phyloP scores from a whole-genome alignment of 768 basidiomycete species.

The Thelephora ganbajun region DNA sequence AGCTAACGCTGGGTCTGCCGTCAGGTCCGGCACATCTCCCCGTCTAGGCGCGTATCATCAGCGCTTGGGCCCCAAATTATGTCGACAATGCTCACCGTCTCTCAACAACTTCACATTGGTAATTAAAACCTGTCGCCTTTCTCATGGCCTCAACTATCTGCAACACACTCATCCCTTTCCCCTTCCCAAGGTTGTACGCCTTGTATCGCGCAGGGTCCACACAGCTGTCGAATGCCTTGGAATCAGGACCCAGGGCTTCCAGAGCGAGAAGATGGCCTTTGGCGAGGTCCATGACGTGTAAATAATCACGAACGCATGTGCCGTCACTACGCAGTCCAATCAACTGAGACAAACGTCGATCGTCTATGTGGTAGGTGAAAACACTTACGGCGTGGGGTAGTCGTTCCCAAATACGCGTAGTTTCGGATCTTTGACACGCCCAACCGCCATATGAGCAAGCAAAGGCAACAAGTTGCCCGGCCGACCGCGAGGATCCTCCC shows the following conservation, averaged over 20 bases:
- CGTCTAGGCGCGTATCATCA: constrained; percentile 30
- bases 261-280: constrained; percentile 85
- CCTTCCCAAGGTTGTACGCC: constrained; percentile 95
- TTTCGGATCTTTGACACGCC: constrained; percentile 54
- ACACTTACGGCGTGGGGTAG: constrained; percentile 77
- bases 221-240: constrained; percentile 45
- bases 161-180: constrained; percentile 82
- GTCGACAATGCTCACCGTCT: constrained; percentile 48
- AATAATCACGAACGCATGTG: constrained; percentile 94
- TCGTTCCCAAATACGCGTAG: constrained; percentile 86
- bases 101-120: constrained; percentile 79
- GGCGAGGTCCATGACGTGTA: constrained; percentile 92
- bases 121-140: constrained; percentile 79
- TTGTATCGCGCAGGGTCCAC: constrained; percentile 54
- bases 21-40: constrained; percentile 94
- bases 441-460: constrained; percentile 88
- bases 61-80: neutral
- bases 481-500: constrained; percentile 91
- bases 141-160: constrained; percentile 94
- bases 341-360: neutral
- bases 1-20: constrained; percentile 84
- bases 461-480: constrained; percentile 92
- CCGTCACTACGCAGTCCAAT: constrained; percentile 49
- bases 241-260: constrained; percentile 57
- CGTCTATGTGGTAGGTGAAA: neutral